phyloP scores from a whole-genome alignment of 129 eudicot genomes.

The Flaveria robusta region DNA sequence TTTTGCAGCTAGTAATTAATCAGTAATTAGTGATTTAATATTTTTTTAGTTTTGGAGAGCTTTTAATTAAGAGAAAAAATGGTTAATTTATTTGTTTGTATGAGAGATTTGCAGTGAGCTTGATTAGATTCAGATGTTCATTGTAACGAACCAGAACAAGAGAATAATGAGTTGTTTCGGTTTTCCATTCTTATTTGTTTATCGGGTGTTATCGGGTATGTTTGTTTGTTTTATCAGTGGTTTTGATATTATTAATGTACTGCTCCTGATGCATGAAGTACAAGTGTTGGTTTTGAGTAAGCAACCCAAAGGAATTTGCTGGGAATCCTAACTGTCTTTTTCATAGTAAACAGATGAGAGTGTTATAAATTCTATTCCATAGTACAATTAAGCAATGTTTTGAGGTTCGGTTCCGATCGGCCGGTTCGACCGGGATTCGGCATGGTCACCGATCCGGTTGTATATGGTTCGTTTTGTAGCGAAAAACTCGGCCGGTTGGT shows the following conservation, averaged over 20 bases:
- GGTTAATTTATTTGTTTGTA: constrained; percentile 19
- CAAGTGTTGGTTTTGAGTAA: neutral
- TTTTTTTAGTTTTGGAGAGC: neutral
- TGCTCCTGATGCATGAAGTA: constrained; percentile 6
- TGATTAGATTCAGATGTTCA: constrained; percentile 5
- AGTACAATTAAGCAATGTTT: too few relatives aligned
- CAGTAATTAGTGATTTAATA: neutral
- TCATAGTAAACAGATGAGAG: constrained; percentile 16
- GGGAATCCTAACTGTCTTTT: constrained; percentile 32
- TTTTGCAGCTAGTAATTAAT: constrained; percentile 50
- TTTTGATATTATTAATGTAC: neutral
- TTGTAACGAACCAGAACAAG: constrained; percentile 5
- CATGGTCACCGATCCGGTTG: too few relatives aligned
- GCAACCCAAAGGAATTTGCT: constrained; percentile 16
- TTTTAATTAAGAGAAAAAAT: neutral
- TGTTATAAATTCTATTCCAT: constrained; percentile 25
- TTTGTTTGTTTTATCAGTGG: neutral
- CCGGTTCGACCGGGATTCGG: too few relatives aligned
- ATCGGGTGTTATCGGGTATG: neutral
- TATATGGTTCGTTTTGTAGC: too few relatives aligned
- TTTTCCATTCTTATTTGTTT: neutral
- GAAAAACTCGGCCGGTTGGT: too few relatives aligned
- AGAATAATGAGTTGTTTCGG: constrained; percentile 23
- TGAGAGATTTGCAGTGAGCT: constrained; percentile 16
- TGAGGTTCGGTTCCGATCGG: too few relatives aligned